These are phyloP conservation scores for Trichoderma citrinoviride DNA, from an alignment of 2,329 filamentous ascomycete genomes.

Conservation along the genomic window DNA sequence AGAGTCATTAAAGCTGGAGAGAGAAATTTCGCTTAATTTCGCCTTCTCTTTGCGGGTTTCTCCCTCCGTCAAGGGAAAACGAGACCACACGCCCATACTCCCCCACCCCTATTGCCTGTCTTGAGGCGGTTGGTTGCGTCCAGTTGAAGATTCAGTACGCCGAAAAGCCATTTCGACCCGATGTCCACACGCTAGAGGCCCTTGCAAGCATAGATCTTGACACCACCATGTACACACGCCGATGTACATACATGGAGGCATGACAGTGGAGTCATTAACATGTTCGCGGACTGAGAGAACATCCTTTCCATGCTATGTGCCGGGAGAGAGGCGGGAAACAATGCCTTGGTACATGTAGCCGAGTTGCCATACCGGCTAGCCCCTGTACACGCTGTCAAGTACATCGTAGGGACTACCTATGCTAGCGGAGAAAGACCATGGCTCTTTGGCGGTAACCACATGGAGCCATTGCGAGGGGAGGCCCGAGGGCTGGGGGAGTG, in stretches of 20 bases:
- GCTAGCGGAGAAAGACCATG: background rate
- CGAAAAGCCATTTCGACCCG: slow-evolving; percentile 10
- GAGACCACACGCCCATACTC: background rate
- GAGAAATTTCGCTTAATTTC: slow-evolving; percentile 7
- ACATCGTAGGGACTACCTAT: background rate
- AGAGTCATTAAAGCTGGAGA: background rate
- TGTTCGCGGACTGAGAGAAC: background rate
- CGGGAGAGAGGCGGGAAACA: background rate
- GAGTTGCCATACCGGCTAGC: slow-evolving; percentile 4
- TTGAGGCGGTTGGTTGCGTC: slow-evolving; percentile 8
- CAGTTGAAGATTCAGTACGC: slow-evolving; percentile 8
- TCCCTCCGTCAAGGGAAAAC: background rate
- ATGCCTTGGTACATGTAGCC: slow-evolving; percentile 13
- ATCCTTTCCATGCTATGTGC: background rate
- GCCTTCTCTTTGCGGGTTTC: background rate
- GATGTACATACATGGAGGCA: background rate
- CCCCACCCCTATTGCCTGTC: background rate
- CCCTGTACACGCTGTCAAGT: background rate
- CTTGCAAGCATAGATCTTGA: slow-evolving; percentile 8
- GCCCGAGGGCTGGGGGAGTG: background rate
- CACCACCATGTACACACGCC: background rate
- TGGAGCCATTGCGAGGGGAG: background rate
- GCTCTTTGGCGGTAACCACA: background rate
- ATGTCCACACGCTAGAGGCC: slow-evolving; percentile 5
- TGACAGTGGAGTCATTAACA: slow-evolving; percentile 10